These are phyloP conservation scores for Waltergamsia citrina DNA, from an alignment of 2,329 filamentous ascomycete species.

Conservation along the genomic window DNA sequence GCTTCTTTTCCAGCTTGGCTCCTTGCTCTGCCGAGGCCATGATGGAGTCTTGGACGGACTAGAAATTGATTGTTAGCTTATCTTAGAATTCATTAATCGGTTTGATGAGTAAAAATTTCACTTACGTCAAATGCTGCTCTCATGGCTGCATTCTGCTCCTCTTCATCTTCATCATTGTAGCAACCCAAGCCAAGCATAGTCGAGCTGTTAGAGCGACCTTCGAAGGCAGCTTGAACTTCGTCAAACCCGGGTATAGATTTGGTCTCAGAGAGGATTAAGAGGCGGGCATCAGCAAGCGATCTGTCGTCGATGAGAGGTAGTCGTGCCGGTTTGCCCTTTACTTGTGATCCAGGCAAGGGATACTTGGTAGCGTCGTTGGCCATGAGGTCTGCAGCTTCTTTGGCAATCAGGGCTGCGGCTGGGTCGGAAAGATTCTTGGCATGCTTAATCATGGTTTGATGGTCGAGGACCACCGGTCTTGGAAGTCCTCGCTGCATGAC, in stretches of 20 bases:
- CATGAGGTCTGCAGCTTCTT: constrained; percentile 71
- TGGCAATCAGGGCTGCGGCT: constrained; percentile 59
- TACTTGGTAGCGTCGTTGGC: constrained; percentile 72
- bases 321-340: constrained; percentile 49
- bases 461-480: constrained; percentile 63
- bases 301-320: constrained; percentile 61
- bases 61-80: constrained; percentile 9
- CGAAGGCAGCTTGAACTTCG: constrained; percentile 44
- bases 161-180: constrained; percentile 69
- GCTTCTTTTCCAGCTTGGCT: constrained; percentile 87
- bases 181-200: constrained; percentile 72
- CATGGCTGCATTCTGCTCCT: constrained; percentile 55
- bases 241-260: constrained; percentile 37
- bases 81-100: not conserved
- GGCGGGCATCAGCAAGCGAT: constrained; percentile 63
- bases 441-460: constrained; percentile 55
- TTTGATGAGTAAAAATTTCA: constrained; percentile 8
- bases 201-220: constrained; percentile 40
- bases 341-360: constrained; percentile 57
- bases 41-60: constrained; percentile 66
- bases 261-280: constrained; percentile 66
- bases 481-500: constrained; percentile 84
- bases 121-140: constrained; percentile 65
- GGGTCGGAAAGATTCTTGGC: constrained; percentile 53
- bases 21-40: constrained; percentile 67